These are phyloP conservation scores for Nitzschia inconspicua DNA, from an alignment of 108 stramenopile genomes.

Conservation along the genomic window DNA sequence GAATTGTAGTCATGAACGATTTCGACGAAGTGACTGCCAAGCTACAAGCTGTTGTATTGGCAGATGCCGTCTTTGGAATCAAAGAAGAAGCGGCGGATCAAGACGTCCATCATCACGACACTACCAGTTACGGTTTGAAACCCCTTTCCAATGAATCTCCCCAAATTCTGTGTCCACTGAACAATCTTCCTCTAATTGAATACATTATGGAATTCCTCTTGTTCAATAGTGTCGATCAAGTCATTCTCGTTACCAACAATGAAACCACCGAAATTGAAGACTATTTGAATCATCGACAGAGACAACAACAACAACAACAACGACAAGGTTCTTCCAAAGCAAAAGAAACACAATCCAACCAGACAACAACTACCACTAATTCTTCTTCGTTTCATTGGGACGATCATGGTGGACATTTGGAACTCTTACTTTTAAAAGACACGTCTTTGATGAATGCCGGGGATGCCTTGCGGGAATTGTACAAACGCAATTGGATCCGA, in stretches of 20 bases:
- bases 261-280: slow-evolving; percentile 1
- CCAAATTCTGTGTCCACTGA: slow-evolving; percentile 89
- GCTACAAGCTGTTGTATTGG: slow-evolving; percentile 91
- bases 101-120: too few relatives aligned
- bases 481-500: slow-evolving; percentile 82
- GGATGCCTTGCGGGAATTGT: slow-evolving; percentile 94
- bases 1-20: neutral
- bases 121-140: too few relatives aligned
- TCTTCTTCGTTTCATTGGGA: too few relatives aligned
- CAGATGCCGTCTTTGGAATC: slow-evolving; percentile 76
- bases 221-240: slow-evolving; percentile 78
- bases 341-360: neutral
- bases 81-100: too few relatives aligned
- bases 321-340: too few relatives aligned
- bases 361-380: neutral
- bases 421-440: slow-evolving; percentile 59
- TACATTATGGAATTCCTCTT: slow-evolving; percentile 93
- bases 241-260: slow-evolving; percentile 45
- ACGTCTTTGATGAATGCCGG: slow-evolving; percentile 82
- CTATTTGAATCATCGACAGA: neutral
- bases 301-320: neutral
- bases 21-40: slow-evolving; percentile 40
- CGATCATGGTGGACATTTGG: too few relatives aligned
- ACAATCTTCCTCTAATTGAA: slow-evolving; percentile 91
- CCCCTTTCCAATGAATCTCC: slow-evolving; percentile 49